Evolutionary conservation across 2,329 filamentous ascomycete genomes (phyloP).

Genomic region (Tolypocladium album): DNA sequence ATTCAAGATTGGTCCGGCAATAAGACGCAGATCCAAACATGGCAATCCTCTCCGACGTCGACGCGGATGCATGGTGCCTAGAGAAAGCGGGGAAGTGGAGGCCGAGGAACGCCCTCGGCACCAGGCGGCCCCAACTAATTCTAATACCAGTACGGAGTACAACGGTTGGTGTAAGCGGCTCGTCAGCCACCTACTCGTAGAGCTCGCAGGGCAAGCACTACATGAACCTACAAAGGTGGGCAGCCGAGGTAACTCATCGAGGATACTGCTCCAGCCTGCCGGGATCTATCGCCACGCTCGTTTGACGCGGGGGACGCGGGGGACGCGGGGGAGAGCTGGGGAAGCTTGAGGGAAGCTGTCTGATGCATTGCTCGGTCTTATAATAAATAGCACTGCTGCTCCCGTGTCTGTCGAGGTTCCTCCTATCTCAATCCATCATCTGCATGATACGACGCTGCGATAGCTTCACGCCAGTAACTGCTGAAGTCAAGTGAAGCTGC

Average conservation of each 20-base stretch:
- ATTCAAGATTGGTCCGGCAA: background rate
- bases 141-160: too few species aligned
- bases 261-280: background rate
- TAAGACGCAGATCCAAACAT: background rate
- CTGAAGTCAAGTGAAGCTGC: background rate
- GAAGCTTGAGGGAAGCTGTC: background rate
- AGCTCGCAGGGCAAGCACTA: background rate
- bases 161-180: background rate
- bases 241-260: background rate
- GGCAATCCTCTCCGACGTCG: background rate
- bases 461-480: background rate
- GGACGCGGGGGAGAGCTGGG: too few species aligned
- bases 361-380: background rate
- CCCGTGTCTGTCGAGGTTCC: background rate
- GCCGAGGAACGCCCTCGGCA: background rate
- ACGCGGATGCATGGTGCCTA: too few species aligned
- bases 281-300: background rate
- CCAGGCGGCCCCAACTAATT: background rate
- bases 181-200: background rate
- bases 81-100: background rate
- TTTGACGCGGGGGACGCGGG: background rate
- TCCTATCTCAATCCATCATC: background rate
- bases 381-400: background rate
- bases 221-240: background rate
- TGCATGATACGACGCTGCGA: background rate